Percentiles rank a stretch among this genome's conserved stretches.
phyloP scores from a whole-genome alignment of 2,329 filamentous ascomycete genomes.

The Talaromyces sp. region DNA sequence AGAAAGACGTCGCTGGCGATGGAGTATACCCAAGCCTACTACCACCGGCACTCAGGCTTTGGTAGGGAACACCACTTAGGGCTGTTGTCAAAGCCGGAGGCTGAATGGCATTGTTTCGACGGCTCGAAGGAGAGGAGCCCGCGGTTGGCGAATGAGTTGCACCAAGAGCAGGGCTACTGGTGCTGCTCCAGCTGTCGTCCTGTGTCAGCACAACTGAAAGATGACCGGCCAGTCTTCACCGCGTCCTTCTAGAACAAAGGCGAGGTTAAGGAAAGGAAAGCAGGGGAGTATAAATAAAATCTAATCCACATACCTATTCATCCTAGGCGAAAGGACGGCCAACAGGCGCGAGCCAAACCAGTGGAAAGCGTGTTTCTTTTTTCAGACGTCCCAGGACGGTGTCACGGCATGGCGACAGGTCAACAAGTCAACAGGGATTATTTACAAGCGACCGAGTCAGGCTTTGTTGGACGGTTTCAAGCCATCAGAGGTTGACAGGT shows the following conservation, averaged over 20 bases:
- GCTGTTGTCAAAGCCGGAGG: constrained; percentile 39
- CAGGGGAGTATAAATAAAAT: neutral
- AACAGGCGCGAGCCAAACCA: neutral
- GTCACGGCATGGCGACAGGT: neutral
- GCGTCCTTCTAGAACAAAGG: neutral
- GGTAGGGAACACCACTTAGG: constrained; percentile 29
- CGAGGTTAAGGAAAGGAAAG: neutral
- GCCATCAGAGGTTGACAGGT: constrained; percentile 3
- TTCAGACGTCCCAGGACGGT: neutral
- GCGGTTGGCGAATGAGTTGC: constrained; percentile 11
- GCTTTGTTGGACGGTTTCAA: neutral
- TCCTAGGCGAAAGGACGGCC: neutral
- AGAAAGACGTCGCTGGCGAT: constrained; percentile 38
- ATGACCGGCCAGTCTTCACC: neutral
- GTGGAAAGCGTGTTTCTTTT: neutral
- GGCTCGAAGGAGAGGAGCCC: constrained; percentile 32
- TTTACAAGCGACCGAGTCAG: neutral
- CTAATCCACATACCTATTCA: neutral
- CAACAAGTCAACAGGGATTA: constrained; percentile 3
- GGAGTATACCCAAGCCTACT: constrained; percentile 30
- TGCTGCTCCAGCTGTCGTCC: constrained; percentile 8
- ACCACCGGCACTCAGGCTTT: constrained; percentile 23
- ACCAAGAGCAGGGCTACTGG: constrained; percentile 6
- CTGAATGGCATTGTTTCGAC: constrained; percentile 37
- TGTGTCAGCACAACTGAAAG: constrained; percentile 2